Evolutionary conservation across 176 grass and related monocot species (phyloP).

Genomic region (Paspalum vaginatum): DNA sequence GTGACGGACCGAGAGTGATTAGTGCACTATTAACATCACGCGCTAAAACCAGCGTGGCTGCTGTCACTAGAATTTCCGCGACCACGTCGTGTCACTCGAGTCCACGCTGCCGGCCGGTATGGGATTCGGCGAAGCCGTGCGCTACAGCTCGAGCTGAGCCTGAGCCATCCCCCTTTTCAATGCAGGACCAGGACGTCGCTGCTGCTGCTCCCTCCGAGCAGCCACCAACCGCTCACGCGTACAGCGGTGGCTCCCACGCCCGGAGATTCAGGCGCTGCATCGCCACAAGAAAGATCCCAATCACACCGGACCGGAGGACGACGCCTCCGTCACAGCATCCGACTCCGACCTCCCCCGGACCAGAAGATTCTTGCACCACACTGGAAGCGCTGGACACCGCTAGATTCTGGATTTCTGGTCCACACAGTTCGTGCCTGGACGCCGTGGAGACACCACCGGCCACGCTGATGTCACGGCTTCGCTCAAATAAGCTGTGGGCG

Average conservation of each 20-base stretch:
- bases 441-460: not conserved
- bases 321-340: not conserved
- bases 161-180: not conserved
- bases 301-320: not conserved
- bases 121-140: conserved; percentile 6
- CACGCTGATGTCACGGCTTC: conserved; percentile 37
- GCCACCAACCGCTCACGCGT: conserved; percentile 31
- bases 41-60: not conserved
- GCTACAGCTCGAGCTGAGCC: not conserved
- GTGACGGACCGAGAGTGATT: not conserved
- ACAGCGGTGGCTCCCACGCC: conserved; percentile 6
- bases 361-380: conserved; percentile 39
- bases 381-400: not conserved
- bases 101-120: not conserved
- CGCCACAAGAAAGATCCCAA: conserved; percentile 13
- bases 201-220: not conserved
- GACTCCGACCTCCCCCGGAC: not conserved
- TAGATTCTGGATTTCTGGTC: conserved; percentile 27
- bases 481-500: conserved; percentile 12
- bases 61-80: not conserved
- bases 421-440: conserved; percentile 18
- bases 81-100: not conserved
- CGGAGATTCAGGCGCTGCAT: conserved; percentile 14
- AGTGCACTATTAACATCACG: not conserved
- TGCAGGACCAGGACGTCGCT: not conserved